A percentile compares a stretch with the other conserved stretches of the same genome.
phyloP scores from a whole-genome alignment of 805 yeast genomes.

The Isabelozyma rhagii region DNA sequence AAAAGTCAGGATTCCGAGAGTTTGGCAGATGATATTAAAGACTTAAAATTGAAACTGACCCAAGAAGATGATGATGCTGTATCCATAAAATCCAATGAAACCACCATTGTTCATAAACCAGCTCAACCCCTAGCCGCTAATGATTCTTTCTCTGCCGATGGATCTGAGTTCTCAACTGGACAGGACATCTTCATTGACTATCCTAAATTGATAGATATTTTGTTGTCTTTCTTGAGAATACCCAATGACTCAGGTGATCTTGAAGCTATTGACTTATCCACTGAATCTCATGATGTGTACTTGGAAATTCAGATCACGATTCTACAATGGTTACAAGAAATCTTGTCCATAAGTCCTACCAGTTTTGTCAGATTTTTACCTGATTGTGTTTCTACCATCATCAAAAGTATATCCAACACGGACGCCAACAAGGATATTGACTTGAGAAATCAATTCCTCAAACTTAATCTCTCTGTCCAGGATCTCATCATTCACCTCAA shows the following conservation, averaged over 20 bases:
- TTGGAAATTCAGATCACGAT: slow-evolving; percentile 74
- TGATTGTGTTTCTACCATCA: slow-evolving; percentile 64
- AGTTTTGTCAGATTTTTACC: slow-evolving; percentile 75
- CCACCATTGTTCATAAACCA: slow-evolving; percentile 15
- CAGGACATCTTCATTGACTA: slow-evolving; percentile 83
- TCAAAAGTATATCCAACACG: slow-evolving; percentile 39
- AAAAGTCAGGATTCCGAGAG: background rate
- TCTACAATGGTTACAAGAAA: slow-evolving; percentile 74
- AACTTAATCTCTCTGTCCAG: slow-evolving; percentile 32
- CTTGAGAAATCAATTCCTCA: slow-evolving; percentile 30
- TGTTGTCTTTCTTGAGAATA: slow-evolving; percentile 76
- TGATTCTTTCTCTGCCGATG: slow-evolving; percentile 9
- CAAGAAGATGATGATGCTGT: slow-evolving; percentile 12
- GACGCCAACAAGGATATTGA: slow-evolving; percentile 37
- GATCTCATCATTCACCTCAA: slow-evolving; percentile 28
- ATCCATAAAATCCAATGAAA: slow-evolving; percentile 21
- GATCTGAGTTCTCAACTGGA: slow-evolving; percentile 32
- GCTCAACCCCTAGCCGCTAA: background rate
- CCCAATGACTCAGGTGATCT: slow-evolving; percentile 24
- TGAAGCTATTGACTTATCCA: slow-evolving; percentile 22
- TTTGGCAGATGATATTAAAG: background rate
- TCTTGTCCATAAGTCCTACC: slow-evolving; percentile 70
- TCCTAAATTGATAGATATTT: slow-evolving; percentile 73
- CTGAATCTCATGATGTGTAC: slow-evolving; percentile 36
- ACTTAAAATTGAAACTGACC: background rate